Evolutionary conservation across 805 yeast genomes (phyloP), one percentile per base, ranked within the genome.

Genomic region (Millerago galiae): DNA sequence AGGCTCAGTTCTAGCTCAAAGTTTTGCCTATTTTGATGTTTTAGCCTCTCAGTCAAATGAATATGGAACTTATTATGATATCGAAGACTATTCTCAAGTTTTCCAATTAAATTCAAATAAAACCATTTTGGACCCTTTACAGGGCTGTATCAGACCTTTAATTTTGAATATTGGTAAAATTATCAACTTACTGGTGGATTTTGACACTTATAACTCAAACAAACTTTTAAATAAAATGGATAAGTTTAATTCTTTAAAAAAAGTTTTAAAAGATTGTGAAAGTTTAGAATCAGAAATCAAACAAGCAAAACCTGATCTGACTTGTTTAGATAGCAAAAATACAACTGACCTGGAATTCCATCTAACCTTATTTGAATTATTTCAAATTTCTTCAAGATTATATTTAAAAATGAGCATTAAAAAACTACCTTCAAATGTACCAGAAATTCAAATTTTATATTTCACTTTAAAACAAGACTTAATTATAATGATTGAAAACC

Each of bases 321-420:
- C 53, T 9, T 68, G 72, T 38, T 54, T 77, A 32, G 52, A 58
- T 12, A 26, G 40, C 18, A 24, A 44, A 9, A 38, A 25, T 5
- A 18, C 42, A 8, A 18, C 47, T 15, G 82, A 79, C 38, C 53
- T 78, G 32, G 83, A 79, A 54, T 60, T 70, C 45, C 84, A 79
- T 54, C 59, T 79, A 36, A 77, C 83, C 0, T 53, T 77, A 26
- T 79, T 78, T 52, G 83, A 79, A 52, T 71, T 77, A 9, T 75
- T 70, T 49, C 83, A 79, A 57, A 51, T 77, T 11, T 67, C 79
- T 24, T 69, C 77, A 8, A 74, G 70, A 49, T 59, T 79, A 32
- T 79, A 75, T 50, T 56, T 79, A 28, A 62, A 76, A 35, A 83
- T 76, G 51, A 67, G 81, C 0, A 71, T 77, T 5, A 53, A 71